Conservation (phyloP, 768 basidiomycete genomes). For the Boletus sensibilis region DNA sequence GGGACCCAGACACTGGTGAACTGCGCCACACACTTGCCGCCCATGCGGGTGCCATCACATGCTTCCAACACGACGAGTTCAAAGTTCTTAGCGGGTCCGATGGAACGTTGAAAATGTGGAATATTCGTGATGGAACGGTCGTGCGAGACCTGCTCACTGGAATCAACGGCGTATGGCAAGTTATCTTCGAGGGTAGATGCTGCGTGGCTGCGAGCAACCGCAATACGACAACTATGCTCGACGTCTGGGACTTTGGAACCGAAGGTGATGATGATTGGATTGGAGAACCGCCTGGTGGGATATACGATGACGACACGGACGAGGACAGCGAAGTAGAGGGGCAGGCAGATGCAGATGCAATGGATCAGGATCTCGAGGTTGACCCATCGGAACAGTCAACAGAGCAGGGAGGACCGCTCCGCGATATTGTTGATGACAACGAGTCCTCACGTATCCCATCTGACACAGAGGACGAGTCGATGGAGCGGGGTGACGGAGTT, state of each 20-base stretch:
- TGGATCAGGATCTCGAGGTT: conserved; percentile 61
- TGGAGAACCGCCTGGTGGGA: conserved; percentile 70
- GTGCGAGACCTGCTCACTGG: conserved; percentile 87
- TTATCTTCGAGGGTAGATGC: conserved; percentile 91
- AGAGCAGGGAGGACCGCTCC: conserved; percentile 24
- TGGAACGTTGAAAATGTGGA: conserved; percentile 98
- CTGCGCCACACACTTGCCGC: conserved; percentile 80
- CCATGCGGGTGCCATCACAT: conserved; percentile 97
- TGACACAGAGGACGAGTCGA: conserved; percentile 33
- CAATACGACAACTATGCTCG: conserved; percentile 72
- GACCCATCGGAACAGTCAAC: conserved; percentile 34
- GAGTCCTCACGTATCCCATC: conserved; percentile 26
- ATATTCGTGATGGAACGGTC: conserved; percentile 81
- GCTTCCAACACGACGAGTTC: conserved; percentile 98
- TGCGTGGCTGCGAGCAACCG: conserved; percentile 92
- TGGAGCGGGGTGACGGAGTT: conserved; percentile 30
- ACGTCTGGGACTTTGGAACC: conserved; percentile 88
- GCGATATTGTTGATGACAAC: conserved; percentile 30
- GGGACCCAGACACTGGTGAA: conserved; percentile 86
- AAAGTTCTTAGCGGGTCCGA: conserved; percentile 95
- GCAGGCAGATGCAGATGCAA: conserved; percentile 63
- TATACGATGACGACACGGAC: conserved; percentile 69
- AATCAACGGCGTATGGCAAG: conserved; percentile 97
- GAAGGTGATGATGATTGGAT: conserved; percentile 78
- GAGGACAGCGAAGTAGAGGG: conserved; percentile 46